A percentile compares a stretch with the other conserved stretches of the same genome.
Conservation (phyloP, 331 rosid genomes). For the Malus hybrid region DNA sequence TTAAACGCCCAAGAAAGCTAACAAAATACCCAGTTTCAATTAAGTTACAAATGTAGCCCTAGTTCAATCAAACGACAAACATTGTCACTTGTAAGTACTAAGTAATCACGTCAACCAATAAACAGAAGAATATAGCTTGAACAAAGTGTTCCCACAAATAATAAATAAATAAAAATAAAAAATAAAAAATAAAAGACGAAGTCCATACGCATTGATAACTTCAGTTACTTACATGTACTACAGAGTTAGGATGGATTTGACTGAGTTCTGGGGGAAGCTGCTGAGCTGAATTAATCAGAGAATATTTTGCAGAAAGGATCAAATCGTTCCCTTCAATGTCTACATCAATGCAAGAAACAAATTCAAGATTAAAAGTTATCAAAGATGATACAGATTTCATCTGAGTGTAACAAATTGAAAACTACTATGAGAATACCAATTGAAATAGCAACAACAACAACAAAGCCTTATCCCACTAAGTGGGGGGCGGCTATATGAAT, state of each 20-base stretch:
- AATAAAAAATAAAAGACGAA: neutral
- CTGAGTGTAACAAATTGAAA: neutral
- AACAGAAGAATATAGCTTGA: neutral
- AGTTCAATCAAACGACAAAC: slow-evolving; percentile 22
- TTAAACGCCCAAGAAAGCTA: slow-evolving; percentile 84
- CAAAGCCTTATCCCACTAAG: too few species aligned
- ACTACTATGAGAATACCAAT: neutral
- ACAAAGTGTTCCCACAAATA: neutral
- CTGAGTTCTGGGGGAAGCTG: slow-evolving; percentile 65
- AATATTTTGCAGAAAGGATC: slow-evolving; percentile 75
- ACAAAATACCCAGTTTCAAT: slow-evolving; percentile 92
- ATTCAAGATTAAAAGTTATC: neutral
- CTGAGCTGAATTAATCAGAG: slow-evolving; percentile 56
- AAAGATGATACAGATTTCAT: neutral
- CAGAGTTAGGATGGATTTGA: slow-evolving; percentile 60
- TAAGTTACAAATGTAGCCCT: slow-evolving; percentile 86
- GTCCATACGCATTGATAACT: neutral
- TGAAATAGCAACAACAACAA: neutral
- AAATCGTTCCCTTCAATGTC: slow-evolving; percentile 61
- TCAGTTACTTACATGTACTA: slow-evolving; percentile 61
- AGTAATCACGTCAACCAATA: neutral
- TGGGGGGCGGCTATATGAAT: too few species aligned
- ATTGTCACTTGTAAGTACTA: neutral
- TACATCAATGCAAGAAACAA: slow-evolving; percentile 24
- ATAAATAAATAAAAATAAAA: neutral